phyloP scores from a whole-genome alignment of 2,329 filamentous ascomycete species.

The Didymella glomerata region DNA sequence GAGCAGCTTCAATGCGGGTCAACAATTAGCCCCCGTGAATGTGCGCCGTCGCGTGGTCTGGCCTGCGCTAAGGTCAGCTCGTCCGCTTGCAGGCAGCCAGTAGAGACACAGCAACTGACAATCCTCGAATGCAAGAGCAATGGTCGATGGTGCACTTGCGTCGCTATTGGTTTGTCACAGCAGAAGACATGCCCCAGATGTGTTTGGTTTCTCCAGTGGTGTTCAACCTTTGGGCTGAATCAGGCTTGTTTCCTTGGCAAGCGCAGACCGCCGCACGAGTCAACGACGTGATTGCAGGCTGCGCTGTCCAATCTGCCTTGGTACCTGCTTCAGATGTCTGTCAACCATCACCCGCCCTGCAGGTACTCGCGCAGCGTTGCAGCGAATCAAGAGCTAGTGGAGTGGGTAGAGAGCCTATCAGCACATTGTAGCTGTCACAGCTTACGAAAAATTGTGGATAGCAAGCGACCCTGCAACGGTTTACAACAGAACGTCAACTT shows the following conservation, averaged over 20 bases:
- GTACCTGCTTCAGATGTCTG: constrained; percentile 16
- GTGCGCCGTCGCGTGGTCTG: constrained; percentile 23
- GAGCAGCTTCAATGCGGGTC: constrained; percentile 22
- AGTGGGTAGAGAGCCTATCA: background rate
- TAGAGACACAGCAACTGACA: background rate
- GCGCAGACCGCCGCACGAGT: constrained; percentile 13
- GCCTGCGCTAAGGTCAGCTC: constrained; percentile 22
- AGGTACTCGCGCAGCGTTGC: constrained; percentile 10
- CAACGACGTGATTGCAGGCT: constrained; percentile 19
- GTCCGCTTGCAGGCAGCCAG: constrained; percentile 4
- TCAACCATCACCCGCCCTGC: constrained; percentile 9
- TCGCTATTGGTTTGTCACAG: constrained; percentile 19
- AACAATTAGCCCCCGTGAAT: constrained; percentile 17
- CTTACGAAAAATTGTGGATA: background rate
- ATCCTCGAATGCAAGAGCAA: background rate
- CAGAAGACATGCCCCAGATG: constrained; percentile 16
- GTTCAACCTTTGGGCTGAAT: constrained; percentile 2
- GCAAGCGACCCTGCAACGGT: background rate
- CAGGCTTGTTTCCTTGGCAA: constrained; percentile 16
- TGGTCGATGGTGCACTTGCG: constrained; percentile 10
- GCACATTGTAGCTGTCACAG: background rate
- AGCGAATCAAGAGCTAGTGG: constrained; percentile 9
- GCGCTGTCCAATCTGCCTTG: constrained; percentile 13
- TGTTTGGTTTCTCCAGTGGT: constrained; percentile 13
- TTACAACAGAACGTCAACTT: background rate